These are phyloP conservation scores for Coemansia sp. DNA, from an alignment of 192 early-diverging fungal genomes.

Conservation along the genomic window DNA sequence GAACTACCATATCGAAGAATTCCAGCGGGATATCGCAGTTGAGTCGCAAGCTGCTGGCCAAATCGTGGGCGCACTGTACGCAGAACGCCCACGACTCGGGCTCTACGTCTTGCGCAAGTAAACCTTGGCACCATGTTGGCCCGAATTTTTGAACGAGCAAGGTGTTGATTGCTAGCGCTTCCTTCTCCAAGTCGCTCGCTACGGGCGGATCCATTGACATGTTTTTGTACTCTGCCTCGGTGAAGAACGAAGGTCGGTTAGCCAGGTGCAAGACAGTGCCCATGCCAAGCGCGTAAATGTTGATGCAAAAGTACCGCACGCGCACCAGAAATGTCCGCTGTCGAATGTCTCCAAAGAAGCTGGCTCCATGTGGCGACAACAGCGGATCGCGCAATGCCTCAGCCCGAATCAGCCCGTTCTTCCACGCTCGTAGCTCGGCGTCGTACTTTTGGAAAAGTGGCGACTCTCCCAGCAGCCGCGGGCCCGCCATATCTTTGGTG, in stretches of 20 bases:
- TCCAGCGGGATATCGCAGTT: constrained; percentile 32
- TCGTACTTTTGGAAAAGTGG: constrained; percentile 19
- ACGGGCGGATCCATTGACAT: background rate
- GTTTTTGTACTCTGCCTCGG: constrained; percentile 13
- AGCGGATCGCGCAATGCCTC: constrained; percentile 12
- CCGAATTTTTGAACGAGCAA: constrained; percentile 19
- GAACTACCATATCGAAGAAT: constrained; percentile 24
- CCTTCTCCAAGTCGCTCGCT: constrained; percentile 7
- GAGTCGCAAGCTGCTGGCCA: constrained; percentile 1
- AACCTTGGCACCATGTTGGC: constrained; percentile 22
- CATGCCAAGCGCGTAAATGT: constrained; percentile 20
- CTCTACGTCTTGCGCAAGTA: constrained; percentile 24
- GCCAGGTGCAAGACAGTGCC: constrained; percentile 25
- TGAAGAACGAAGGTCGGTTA: constrained; percentile 46
- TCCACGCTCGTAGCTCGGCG: constrained; percentile 14
- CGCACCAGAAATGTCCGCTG: constrained; percentile 27
- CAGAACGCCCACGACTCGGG: constrained; percentile 18
- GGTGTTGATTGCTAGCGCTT: constrained; percentile 12
- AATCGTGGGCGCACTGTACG: constrained; percentile 14
- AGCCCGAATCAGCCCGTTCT: constrained; percentile 5
- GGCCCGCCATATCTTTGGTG: background rate
- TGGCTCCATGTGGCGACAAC: constrained; percentile 4
- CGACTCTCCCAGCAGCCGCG: constrained; percentile 14
- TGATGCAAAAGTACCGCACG: constrained; percentile 35
- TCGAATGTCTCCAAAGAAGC: constrained; percentile 25